Evolutionary conservation across 2,329 filamentous ascomycete species (phyloP).

Genomic region (Curvularia lunata): DNA sequence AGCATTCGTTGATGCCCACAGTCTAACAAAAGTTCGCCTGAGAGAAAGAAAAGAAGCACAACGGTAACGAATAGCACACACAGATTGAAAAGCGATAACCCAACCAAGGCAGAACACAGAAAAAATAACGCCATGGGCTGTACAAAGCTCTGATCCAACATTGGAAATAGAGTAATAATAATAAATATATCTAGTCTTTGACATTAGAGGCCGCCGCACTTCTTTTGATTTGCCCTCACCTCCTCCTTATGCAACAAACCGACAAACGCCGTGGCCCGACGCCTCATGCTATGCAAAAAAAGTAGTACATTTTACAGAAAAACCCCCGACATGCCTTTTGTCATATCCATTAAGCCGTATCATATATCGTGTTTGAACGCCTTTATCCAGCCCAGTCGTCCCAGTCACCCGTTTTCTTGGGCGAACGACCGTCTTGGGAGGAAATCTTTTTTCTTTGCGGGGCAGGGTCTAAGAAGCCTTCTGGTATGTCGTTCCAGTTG

Average conservation of each 20-base stretch:
- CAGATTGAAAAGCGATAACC: no score
- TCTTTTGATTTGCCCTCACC: background rate
- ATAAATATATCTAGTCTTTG: background rate
- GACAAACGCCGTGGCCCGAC: conserved; percentile 14
- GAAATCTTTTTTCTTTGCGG: conserved; percentile 38
- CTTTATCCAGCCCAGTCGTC: conserved; percentile 34
- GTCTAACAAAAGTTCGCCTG: no score
- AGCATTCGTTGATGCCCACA: no score
- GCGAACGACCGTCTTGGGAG: conserved; percentile 36
- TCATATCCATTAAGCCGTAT: conserved; percentile 13
- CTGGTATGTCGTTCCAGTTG: conserved; percentile 59
- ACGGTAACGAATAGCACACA: no score
- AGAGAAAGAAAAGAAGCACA: no score
- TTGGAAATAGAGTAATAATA: conserved; percentile 18
- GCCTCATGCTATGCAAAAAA: conserved; percentile 17
- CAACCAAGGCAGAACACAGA: no score
- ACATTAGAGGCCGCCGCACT: background rate
- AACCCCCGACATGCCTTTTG: conserved; percentile 9
- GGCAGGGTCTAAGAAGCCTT: conserved; percentile 48
- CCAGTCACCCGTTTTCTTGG: conserved; percentile 39
- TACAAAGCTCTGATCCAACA: conserved; percentile 39
- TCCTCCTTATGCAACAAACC: background rate
- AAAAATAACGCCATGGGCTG: no score
- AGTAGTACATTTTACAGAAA: conserved; percentile 22
- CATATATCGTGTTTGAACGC: background rate